Base-by-base conservation (phyloP, 1,284 basidiomycete species). In the Ustilago esculenta region DNA sequence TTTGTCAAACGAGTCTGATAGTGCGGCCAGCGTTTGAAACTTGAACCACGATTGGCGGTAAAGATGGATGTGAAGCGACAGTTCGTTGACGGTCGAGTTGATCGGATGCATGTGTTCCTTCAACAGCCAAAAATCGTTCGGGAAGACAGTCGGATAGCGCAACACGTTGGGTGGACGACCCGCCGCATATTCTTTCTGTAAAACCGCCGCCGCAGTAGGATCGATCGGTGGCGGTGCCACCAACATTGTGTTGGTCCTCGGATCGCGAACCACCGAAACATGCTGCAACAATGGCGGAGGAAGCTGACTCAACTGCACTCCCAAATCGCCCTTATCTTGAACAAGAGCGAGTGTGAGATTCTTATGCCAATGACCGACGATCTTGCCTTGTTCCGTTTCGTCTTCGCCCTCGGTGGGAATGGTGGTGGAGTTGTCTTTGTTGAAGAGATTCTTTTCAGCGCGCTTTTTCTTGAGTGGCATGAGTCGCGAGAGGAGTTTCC, bases 331-430 rank as follows among this genome's bases (percentile, higher is more conserved):
- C n/a, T 49, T 50, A 18, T 75, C 74, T 12, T 64, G 54, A 1
- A 98, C 85, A 37, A 98, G 84, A 9, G 90, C 90, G 32, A 98
- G 82, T 0, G 94, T 97, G 18, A 98, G 81, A 82, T 98, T 97
- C 86, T 90, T 76, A 73, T 92, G 88, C 91, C 93, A 98, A 83
- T 94, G 91, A 4, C 91, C 89, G 34, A 90, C 86, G 69, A 86
- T 83, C 32, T 59, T 57, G 17, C 34, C 49, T 12, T 48, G 20
- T 52, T 86, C 85, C 44, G 87, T 85, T 5, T 86, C 80, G 24
- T 82, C 84, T 32, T 82, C 40, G 5, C 37, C 82, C 35, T 84
- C 82, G 3, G 70, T 12, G 24, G 40, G 10, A 4, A 35, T 21
- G 8, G 37, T 12, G 14, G 46, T 53, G 14, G 56, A 7, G 21